A percentile compares a stretch with the other conserved stretches of the same genome.
Conservation (phyloP, 306 rosid genomes). For the Vigna trinervia region DNA sequence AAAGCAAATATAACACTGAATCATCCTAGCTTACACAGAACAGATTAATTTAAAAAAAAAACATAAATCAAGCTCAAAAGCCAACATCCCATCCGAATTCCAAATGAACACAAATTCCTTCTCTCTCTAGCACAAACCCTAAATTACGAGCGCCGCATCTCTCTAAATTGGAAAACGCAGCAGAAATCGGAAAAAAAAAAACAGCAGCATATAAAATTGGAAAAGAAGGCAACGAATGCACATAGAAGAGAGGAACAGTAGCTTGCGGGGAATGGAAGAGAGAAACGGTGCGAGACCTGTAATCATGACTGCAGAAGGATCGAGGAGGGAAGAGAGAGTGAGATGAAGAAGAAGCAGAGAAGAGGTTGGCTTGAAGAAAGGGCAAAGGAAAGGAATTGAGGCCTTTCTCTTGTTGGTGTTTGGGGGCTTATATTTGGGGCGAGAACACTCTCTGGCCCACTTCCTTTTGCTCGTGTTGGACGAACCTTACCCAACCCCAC, state of each 20-base stretch:
- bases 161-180: slow-evolving; percentile 35
- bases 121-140: slow-evolving; percentile 22
- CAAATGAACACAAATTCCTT: neutral
- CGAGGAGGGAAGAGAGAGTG: slow-evolving; percentile 38
- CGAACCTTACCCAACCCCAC: neutral
- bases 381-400: slow-evolving; percentile 50
- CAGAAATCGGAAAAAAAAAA: slow-evolving; percentile 1
- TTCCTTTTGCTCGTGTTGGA: neutral
- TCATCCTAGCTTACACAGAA: slow-evolving; percentile 17
- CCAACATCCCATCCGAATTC: slow-evolving; percentile 4
- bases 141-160: slow-evolving; percentile 37
- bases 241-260: neutral
- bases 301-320: slow-evolving; percentile 64
- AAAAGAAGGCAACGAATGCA: slow-evolving; percentile 11
- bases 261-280: slow-evolving; percentile 37
- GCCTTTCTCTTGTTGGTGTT: slow-evolving; percentile 14
- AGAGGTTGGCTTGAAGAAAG: slow-evolving; percentile 72
- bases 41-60: slow-evolving; percentile 19
- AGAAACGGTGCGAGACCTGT: slow-evolving; percentile 58
- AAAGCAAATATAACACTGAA: slow-evolving; percentile 12
- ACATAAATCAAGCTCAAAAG: slow-evolving; percentile 38
- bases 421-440: slow-evolving; percentile 24
- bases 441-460: slow-evolving; percentile 39
- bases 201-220: neutral
- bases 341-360: slow-evolving; percentile 21